These are phyloP conservation scores for Thalia dealbata DNA, from an alignment of 176 grass and related monocot genomes.

Conservation along the genomic window DNA sequence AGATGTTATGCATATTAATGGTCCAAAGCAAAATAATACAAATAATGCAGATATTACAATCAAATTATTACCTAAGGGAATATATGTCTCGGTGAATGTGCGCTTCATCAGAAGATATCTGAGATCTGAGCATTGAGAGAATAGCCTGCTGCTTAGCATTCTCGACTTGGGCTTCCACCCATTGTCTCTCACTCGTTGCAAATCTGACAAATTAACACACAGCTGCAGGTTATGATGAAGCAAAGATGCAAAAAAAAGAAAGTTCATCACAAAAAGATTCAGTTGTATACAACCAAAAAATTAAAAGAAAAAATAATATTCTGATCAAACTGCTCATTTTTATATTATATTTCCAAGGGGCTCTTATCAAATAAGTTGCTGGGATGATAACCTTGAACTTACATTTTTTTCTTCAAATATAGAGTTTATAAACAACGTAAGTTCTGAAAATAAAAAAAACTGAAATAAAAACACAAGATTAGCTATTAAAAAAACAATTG, in stretches of 20 bases:
- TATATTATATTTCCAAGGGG: neutral
- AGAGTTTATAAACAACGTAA: no score
- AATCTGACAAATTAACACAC: slow-evolving; percentile 49
- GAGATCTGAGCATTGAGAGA: slow-evolving; percentile 68
- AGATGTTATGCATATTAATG: neutral
- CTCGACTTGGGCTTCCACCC: slow-evolving; percentile 98
- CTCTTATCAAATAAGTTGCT: neutral
- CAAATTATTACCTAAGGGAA: slow-evolving; percentile 70
- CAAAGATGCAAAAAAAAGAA: slow-evolving; percentile 11
- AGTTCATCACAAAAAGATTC: neutral
- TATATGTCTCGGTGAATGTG: slow-evolving; percentile 90
- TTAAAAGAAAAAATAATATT: neutral
- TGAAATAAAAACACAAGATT: no score
- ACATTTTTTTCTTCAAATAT: no score
- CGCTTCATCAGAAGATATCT: slow-evolving; percentile 84
- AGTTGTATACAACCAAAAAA: neutral
- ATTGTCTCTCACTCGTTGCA: slow-evolving; percentile 96
- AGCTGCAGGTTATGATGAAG: neutral
- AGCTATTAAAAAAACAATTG: no score
- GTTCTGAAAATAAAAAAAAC: no score
- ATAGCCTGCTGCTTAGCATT: slow-evolving; percentile 94
- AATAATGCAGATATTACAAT: neutral
- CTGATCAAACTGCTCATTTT: neutral
- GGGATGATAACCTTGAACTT: no score
- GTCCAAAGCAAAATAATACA: neutral